Evolutionary conservation across 306 rosid genomes (phyloP).

Genomic region (Vigna radiata): DNA sequence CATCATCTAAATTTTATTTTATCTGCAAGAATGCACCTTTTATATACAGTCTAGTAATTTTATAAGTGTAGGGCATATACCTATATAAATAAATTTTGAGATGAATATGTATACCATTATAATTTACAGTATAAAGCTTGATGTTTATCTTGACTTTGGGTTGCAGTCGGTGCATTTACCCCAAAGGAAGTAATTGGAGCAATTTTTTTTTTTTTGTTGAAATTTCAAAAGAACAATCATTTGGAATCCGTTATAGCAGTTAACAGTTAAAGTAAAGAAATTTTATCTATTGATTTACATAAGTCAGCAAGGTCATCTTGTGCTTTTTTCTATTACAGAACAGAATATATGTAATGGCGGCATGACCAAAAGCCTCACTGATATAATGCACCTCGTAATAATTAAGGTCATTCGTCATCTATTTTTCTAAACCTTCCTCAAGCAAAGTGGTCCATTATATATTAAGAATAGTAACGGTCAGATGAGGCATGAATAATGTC

Average conservation of each 20-base stretch:
- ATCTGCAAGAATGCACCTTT: too few species aligned
- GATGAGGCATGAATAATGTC: too few species aligned
- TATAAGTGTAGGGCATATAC: constrained; percentile 19
- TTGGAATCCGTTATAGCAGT: constrained; percentile 59
- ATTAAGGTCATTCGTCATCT: neutral
- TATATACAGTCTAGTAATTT: too few species aligned
- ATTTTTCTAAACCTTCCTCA: neutral
- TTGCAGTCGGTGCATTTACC: constrained; percentile 22
- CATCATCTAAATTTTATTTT: too few species aligned
- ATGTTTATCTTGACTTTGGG: constrained; percentile 39
- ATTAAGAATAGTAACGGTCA: too few species aligned
- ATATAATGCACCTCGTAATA: neutral
- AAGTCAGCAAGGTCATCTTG: constrained; percentile 22
- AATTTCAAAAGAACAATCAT: constrained; percentile 30
- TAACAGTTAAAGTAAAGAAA: constrained; percentile 42
- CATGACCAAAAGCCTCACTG: neutral
- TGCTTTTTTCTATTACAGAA: neutral
- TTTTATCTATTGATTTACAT: constrained; percentile 9
- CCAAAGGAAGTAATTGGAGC: neutral
- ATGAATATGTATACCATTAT: neutral
- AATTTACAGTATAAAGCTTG: constrained; percentile 34
- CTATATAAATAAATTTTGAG: neutral
- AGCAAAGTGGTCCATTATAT: neutral
- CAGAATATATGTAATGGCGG: neutral
- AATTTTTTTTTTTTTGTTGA: neutral